Base-by-base conservation (phyloP, 208 protist genomes). In the Acanthamoeba royreba region DNA sequence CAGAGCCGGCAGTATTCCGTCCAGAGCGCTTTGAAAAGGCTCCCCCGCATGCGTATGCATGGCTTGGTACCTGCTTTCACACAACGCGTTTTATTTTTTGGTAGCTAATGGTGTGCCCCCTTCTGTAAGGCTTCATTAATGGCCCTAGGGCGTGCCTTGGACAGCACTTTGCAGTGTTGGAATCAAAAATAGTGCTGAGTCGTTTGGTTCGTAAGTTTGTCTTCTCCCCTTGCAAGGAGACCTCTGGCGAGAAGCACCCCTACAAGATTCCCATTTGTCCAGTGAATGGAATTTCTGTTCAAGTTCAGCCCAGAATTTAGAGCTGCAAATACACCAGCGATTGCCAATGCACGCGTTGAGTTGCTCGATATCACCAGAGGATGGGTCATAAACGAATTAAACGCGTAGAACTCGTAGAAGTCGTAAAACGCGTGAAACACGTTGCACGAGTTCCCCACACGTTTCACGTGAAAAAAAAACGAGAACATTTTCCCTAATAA, bases 91-190 rank as follows among this genome's bases (percentile, higher is more conserved):
- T 40, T 55, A 55, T 25, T 2, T 66, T 9, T 66, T 22, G 25
- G 5, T 19, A 63, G 5, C 55, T 72, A 8, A 4, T n/a, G 0
- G 0, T 40, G 15, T 69, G 28, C 61, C 61, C 61, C n/a, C 35
- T 35, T 17, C 35, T 35, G 5, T 1, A 17, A 72, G 61, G 61
- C 8, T 98, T 98, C 93, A 98, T 98, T 91, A 98, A 98, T 89
- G 98, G 98, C 2, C 98, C 98, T 2, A 97, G 97, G 92, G 98
- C 98, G 89, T 98, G 98, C 95, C 96, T 98, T 35, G 98, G 98
- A 13, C 98, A 98, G 92, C 98, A 98, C 91, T 92, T 98, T 74
- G 96, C 98, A 13, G 94, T 98, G 72, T 97, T 98, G 74, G 98
- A 98, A 85, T 72, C 61, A 22, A 72, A 72, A 35, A 72, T 72